Conservation (phyloP, 2,329 filamentous ascomycete species). For the Penicillium freii region DNA sequence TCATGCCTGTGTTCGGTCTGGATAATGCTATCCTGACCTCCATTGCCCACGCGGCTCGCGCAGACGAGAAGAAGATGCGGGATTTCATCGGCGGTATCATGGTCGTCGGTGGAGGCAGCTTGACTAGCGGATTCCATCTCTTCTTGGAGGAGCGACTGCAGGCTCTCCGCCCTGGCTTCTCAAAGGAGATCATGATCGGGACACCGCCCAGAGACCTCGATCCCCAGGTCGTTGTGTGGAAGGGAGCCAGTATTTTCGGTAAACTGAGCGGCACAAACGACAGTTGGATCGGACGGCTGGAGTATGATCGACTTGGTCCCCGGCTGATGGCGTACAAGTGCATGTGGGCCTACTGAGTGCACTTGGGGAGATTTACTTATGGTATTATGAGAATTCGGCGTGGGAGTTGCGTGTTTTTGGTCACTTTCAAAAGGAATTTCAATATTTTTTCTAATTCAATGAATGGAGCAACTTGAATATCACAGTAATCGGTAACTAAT, state of each 20-base stretch:
- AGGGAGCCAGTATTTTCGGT: constrained; percentile 94
- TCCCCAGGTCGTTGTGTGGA: constrained; percentile 96
- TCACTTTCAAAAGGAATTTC: neutral
- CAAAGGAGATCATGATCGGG: constrained; percentile 66
- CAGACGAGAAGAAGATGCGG: constrained; percentile 87
- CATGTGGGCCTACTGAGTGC: constrained; percentile 57
- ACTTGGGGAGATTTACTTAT: constrained; percentile 9
- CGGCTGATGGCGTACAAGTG: constrained; percentile 81
- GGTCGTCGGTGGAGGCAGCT: constrained; percentile 81
- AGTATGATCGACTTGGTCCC: constrained; percentile 83
- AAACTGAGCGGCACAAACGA: constrained; percentile 85
- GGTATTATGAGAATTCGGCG: constrained; percentile 23
- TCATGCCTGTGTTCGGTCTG: constrained; percentile 78
- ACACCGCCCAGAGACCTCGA: constrained; percentile 87
- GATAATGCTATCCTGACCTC: constrained; percentile 87
- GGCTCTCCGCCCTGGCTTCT: constrained; percentile 58
- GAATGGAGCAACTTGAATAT: neutral
- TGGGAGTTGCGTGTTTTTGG: constrained; percentile 8
- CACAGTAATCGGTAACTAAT: neutral
- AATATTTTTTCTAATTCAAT: constrained; percentile 5
- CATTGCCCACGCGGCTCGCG: constrained; percentile 80
- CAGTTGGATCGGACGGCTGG: constrained; percentile 83
- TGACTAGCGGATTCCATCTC: constrained; percentile 74
- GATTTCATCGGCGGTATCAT: constrained; percentile 89
- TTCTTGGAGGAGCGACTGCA: constrained; percentile 82